Conservation (phyloP, 2,329 filamentous ascomycete genomes). For the Seiridium cupressi region DNA sequence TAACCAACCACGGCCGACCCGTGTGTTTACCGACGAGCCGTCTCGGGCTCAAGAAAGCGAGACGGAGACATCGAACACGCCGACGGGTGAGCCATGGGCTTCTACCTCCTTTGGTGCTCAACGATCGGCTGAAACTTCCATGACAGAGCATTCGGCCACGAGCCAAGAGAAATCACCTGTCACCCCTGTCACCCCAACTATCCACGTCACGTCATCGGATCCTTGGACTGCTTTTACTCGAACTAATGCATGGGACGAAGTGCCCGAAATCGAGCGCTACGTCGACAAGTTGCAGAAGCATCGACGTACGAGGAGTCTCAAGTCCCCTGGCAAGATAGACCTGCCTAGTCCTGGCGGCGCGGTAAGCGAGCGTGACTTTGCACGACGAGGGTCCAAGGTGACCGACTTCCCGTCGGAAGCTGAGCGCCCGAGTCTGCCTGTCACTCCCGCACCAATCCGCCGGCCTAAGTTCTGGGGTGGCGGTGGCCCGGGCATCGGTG, state of each 20-base stretch:
- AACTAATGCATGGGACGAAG: constrained; percentile 89
- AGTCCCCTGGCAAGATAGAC: constrained; percentile 23
- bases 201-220: constrained; percentile 47
- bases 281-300: constrained; percentile 73
- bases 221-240: constrained; percentile 74
- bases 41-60: constrained; percentile 21
- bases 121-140: constrained; percentile 30
- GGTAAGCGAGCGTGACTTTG: constrained; percentile 30
- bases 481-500: constrained; percentile 36
- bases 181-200: constrained; percentile 49
- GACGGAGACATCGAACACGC: constrained; percentile 8
- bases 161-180: constrained; percentile 37
- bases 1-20: constrained; percentile 58
- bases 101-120: constrained; percentile 13
- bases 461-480: constrained; percentile 66
- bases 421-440: constrained; percentile 84
- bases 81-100: constrained; percentile 15
- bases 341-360: constrained; percentile 20
- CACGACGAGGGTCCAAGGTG: constrained; percentile 57
- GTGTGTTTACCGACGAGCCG: constrained; percentile 63
- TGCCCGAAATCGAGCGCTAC: constrained; percentile 84
- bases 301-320: constrained; percentile 34
- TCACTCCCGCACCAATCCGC: constrained; percentile 80
- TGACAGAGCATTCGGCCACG: constrained; percentile 33
- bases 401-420: constrained; percentile 84